Percentiles rank a stretch among this genome's conserved stretches.
phyloP scores from a whole-genome alignment of 2,329 filamentous ascomycete species.

The Ophiostoma angusticollis region DNA sequence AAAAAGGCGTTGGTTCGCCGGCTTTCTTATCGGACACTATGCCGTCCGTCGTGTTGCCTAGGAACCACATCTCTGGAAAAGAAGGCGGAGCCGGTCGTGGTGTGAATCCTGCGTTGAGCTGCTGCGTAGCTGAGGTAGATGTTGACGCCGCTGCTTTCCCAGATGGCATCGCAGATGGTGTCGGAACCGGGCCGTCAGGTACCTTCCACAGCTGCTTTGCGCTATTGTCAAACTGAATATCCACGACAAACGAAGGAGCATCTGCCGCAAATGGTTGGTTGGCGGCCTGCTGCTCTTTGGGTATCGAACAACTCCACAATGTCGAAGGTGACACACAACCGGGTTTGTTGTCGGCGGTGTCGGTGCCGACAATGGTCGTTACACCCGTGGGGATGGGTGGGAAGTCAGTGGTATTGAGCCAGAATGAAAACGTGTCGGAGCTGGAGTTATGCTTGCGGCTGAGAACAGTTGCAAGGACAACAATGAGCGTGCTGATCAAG shows the following conservation, averaged over 20 bases:
- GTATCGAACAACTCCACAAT: constrained; percentile 76
- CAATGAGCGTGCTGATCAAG: constrained; percentile 40
- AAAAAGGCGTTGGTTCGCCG: constrained; percentile 82
- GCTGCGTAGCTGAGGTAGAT: background rate
- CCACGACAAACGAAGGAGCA: constrained; percentile 66
- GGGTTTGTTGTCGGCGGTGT: constrained; percentile 49
- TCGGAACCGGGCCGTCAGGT: constrained; percentile 23
- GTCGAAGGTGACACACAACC: constrained; percentile 61
- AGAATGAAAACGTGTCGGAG: constrained; percentile 33
- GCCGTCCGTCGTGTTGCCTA: constrained; percentile 76
- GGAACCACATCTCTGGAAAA: constrained; percentile 62
- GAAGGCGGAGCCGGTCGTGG: constrained; percentile 45
- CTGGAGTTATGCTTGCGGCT: constrained; percentile 26
- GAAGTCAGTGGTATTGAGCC: constrained; percentile 77
- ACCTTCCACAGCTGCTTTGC: constrained; percentile 38
- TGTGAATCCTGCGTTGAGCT: constrained; percentile 23
- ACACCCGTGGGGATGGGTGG: constrained; percentile 79
- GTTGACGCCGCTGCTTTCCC: background rate
- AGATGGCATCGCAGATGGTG: constrained; percentile 1
- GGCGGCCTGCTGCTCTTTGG: constrained; percentile 59
- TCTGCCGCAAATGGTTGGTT: constrained; percentile 50
- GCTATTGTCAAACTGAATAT: constrained; percentile 61
- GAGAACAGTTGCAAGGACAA: constrained; percentile 47
- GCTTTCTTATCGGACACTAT: constrained; percentile 54
- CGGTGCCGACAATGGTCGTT: constrained; percentile 62